Conservation (phyloP, 2,329 filamentous ascomycete genomes). For the Uncinocarpus reesii region DNA sequence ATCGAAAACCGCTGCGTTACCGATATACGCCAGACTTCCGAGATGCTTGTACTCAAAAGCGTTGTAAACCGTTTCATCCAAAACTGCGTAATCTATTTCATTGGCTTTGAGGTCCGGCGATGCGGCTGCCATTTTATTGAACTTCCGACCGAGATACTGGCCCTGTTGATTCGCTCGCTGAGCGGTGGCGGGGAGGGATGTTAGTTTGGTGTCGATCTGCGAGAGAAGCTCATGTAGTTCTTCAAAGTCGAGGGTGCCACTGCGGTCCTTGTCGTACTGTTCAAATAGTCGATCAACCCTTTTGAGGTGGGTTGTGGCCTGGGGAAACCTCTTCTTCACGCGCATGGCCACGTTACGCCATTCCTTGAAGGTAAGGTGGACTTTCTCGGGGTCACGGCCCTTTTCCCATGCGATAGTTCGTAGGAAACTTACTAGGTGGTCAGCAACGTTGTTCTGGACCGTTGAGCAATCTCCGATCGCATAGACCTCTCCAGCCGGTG, state of each 20-base stretch:
- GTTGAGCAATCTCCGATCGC: slow-evolving; percentile 93
- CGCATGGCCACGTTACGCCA: slow-evolving; percentile 77
- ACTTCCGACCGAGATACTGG: slow-evolving; percentile 80
- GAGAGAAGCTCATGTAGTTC: slow-evolving; percentile 79
- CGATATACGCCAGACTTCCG: slow-evolving; percentile 85
- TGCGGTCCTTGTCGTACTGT: slow-evolving; percentile 86
- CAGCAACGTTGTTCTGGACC: slow-evolving; percentile 92
- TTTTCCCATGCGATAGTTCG: slow-evolving; percentile 84
- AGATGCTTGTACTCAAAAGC: slow-evolving; percentile 91
- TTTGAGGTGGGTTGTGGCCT: slow-evolving; percentile 75
- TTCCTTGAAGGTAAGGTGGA: slow-evolving; percentile 75
- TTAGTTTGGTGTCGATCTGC: slow-evolving; percentile 91
- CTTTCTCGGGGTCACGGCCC: slow-evolving; percentile 77
- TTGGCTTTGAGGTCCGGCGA: slow-evolving; percentile 67
- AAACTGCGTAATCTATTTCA: slow-evolving; percentile 73
- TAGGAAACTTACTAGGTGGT: slow-evolving; percentile 82
- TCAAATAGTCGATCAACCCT: slow-evolving; percentile 84
- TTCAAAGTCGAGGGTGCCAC: slow-evolving; percentile 84
- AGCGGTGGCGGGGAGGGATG: slow-evolving; percentile 85
- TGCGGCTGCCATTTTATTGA: slow-evolving; percentile 78
- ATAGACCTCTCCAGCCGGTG: slow-evolving; percentile 88
- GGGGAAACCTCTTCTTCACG: slow-evolving; percentile 81
- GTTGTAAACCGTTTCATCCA: slow-evolving; percentile 86
- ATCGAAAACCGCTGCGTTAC: slow-evolving; percentile 93
- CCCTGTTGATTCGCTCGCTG: slow-evolving; percentile 96